These are phyloP conservation scores for Cadophora gregata DNA, from an alignment of 2,329 filamentous ascomycete genomes.

Conservation along the genomic window DNA sequence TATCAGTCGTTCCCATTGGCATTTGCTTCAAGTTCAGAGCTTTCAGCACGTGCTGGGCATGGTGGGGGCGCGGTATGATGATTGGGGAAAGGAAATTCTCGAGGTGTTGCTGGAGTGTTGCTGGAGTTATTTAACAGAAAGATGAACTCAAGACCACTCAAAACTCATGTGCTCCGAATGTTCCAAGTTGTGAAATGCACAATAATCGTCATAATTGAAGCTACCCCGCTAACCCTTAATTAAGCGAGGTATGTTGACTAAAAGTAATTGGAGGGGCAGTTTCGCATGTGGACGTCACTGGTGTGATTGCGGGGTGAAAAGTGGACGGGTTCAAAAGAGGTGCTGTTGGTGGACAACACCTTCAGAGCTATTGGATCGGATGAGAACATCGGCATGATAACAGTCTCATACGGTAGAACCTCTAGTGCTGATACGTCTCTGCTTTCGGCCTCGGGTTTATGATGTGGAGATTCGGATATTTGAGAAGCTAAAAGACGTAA, in stretches of 20 bases:
- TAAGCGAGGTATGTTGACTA: not conserved
- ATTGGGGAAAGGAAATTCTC: not conserved
- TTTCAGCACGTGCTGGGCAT: not conserved
- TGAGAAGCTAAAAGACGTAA: not conserved
- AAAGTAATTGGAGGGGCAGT: not conserved
- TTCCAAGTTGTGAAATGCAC: conserved; percentile 4
- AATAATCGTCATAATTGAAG: conserved; percentile 2
- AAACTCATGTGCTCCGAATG: not conserved
- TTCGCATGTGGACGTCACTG: too few species aligned
- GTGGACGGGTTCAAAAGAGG: not conserved
- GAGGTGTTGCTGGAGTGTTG: conserved; percentile 12
- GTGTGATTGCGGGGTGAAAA: too few species aligned
- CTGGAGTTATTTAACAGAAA: not conserved
- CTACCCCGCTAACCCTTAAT: not conserved
- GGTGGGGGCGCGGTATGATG: not conserved
- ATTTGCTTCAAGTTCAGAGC: not conserved
- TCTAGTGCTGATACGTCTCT: not conserved
- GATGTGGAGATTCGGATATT: not conserved
- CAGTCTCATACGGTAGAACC: not conserved
- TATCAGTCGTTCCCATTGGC: not conserved
- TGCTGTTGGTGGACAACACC: not conserved
- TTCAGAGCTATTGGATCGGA: not conserved
- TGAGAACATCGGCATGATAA: not conserved
- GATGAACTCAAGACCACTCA: conserved; percentile 6
- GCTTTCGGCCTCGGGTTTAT: not conserved